Conservation (phyloP, 768 basidiomycete species). For the Suillus variegatus region DNA sequence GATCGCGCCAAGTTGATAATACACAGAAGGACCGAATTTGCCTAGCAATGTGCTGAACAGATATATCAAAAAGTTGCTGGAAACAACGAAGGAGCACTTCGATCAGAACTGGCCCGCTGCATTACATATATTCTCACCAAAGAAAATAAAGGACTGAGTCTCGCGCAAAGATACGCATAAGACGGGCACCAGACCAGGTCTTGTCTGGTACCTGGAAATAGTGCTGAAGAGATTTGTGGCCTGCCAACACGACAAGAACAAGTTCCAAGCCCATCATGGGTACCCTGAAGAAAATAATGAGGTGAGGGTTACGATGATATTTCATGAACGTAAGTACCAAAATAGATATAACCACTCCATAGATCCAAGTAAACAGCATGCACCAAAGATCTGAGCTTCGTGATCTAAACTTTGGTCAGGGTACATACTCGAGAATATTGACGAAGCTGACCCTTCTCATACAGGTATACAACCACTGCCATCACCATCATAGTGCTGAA, state of each 20-base stretch:
- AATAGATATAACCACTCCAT: conserved; percentile 10
- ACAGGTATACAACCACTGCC: conserved; percentile 1
- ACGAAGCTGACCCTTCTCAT: conserved; percentile 3
- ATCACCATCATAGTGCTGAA: conserved; percentile 6
- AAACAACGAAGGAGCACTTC: neutral
- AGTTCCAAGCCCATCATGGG: conserved; percentile 11
- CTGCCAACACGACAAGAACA: conserved; percentile 9
- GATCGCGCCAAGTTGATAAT: conserved; percentile 9
- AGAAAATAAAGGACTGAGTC: conserved; percentile 12
- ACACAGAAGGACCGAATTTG: conserved; percentile 2
- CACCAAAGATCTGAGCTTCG: conserved; percentile 2
- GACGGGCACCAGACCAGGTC: conserved; percentile 11
- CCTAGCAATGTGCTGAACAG: conserved; percentile 7
- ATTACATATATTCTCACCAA: conserved; percentile 3
- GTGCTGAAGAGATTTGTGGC: conserved; percentile 12
- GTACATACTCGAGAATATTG: neutral
- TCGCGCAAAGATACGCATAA: conserved; percentile 7
- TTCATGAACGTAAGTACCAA: neutral
- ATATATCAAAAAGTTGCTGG: conserved; percentile 10
- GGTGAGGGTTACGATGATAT: neutral
- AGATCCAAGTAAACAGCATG: conserved; percentile 2
- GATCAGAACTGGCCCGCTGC: neutral
- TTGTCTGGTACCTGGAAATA: conserved; percentile 9
- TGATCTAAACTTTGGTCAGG: neutral
- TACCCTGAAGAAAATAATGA: conserved; percentile 2